phyloP scores from a whole-genome alignment of 1,284 basidiomycete species.

The Malassezia furfur region DNA sequence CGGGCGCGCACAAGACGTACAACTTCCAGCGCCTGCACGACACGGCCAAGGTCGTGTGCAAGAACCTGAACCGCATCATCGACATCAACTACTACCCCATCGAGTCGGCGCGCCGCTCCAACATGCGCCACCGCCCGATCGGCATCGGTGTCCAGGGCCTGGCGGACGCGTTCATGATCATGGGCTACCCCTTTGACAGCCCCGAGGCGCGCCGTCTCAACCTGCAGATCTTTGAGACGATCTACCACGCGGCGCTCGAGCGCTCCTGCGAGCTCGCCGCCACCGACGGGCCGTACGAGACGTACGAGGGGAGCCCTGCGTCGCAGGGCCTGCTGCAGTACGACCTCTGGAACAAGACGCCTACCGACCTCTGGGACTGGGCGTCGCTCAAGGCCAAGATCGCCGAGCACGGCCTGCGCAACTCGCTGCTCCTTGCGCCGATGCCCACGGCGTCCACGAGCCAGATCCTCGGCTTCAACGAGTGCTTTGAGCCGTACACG shows the following conservation, averaged over 20 bases:
- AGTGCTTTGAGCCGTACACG: slow-evolving; percentile 95
- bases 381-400: slow-evolving; percentile 75
- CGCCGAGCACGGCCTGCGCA: slow-evolving; percentile 73
- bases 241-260: slow-evolving; percentile 91
- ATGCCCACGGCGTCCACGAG: slow-evolving; percentile 99
- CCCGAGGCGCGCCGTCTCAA: slow-evolving; percentile 78
- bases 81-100: slow-evolving; percentile 89
- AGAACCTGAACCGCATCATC: slow-evolving; percentile 87
- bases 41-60: slow-evolving; percentile 62
- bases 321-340: slow-evolving; percentile 81
- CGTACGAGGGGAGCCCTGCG: slow-evolving; percentile 83
- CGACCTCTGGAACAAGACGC: slow-evolving; percentile 89
- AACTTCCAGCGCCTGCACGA: slow-evolving; percentile 93
- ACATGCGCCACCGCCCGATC: slow-evolving; percentile 95
- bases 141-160: slow-evolving; percentile 97
- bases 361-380: slow-evolving; percentile 95
- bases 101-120: slow-evolving; percentile 77
- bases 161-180: slow-evolving; percentile 94
- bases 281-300: slow-evolving; percentile 74
- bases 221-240: slow-evolving; percentile 95
- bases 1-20: slow-evolving; percentile 49
- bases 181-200: slow-evolving; percentile 92
- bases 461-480: slow-evolving; percentile 97
- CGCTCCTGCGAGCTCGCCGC: slow-evolving; percentile 81
- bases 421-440: slow-evolving; percentile 87